Percentiles rank a stretch among this genome's conserved stretches.
Conservation (phyloP, 1,139 yeast species). For the Meyerozyma sp. region DNA sequence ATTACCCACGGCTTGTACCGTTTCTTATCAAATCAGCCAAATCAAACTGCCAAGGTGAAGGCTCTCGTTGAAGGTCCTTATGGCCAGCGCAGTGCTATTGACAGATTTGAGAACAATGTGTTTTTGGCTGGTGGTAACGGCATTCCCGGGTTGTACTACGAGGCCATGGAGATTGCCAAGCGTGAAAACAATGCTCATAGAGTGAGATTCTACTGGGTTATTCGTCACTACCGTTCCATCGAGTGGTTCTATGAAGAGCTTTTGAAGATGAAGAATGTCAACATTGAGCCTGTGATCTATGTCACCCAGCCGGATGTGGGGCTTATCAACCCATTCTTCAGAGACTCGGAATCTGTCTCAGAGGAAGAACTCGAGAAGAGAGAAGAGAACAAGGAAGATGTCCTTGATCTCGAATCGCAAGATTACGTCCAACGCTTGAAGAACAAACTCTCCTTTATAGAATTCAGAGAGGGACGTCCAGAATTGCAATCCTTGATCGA, state of each 20-base stretch:
- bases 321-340: background rate
- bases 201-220: conserved; percentile 30
- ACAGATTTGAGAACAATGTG: conserved; percentile 48
- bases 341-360: background rate
- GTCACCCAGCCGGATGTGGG: conserved; percentile 26
- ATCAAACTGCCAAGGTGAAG: conserved; percentile 26
- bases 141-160: conserved; percentile 47
- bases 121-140: conserved; percentile 72
- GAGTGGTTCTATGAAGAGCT: conserved; percentile 50
- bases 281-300: conserved; percentile 27
- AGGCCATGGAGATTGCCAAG: conserved; percentile 22
- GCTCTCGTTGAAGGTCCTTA: conserved; percentile 41
- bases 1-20: conserved; percentile 27
- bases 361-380: conserved; percentile 1
- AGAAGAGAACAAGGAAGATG: conserved; percentile 1
- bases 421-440: conserved; percentile 7
- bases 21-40: conserved; percentile 45
- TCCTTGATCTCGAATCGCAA: background rate
- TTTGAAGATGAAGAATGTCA: conserved; percentile 15
- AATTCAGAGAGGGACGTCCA: conserved; percentile 45
- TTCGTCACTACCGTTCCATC: conserved; percentile 37
- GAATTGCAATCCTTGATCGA: conserved; percentile 30
- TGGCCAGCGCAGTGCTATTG: conserved; percentile 27
- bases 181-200: conserved; percentile 4
- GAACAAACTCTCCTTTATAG: conserved; percentile 26